Evolutionary conservation across 2,329 filamentous ascomycete species (phyloP).

Genomic region (Trichophyton equinum): DNA sequence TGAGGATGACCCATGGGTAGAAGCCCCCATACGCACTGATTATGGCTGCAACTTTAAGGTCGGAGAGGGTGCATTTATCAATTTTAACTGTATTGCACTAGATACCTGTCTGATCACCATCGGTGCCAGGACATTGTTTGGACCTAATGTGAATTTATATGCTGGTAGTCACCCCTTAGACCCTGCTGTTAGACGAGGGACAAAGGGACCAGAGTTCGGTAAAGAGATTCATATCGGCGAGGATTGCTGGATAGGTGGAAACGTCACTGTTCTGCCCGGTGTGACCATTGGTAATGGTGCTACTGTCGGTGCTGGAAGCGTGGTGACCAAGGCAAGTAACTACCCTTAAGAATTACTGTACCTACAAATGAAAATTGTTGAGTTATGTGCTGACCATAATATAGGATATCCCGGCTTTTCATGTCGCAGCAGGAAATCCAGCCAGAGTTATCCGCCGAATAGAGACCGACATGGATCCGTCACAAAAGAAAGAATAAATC

Average conservation of each 20-base stretch:
- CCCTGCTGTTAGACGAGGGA: constrained; percentile 60
- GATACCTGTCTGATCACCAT: constrained; percentile 66
- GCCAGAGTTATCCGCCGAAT: constrained; percentile 29
- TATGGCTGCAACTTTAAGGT: constrained; percentile 65
- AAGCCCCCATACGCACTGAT: constrained; percentile 57
- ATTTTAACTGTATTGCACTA: constrained; percentile 60
- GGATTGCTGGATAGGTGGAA: constrained; percentile 70
- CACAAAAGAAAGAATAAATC: neutral
- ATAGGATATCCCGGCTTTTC: constrained; percentile 32
- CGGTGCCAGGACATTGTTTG: constrained; percentile 64
- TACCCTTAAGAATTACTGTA: neutral
- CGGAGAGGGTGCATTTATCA: constrained; percentile 62
- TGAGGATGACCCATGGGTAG: constrained; percentile 54
- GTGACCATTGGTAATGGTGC: constrained; percentile 64
- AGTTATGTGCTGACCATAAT: neutral
- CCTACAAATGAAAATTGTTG: neutral
- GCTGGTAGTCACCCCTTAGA: constrained; percentile 66
- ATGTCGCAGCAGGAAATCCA: constrained; percentile 32
- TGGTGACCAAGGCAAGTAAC: constrained; percentile 56
- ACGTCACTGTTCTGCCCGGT: constrained; percentile 58
- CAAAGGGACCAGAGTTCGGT: constrained; percentile 60
- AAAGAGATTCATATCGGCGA: constrained; percentile 62
- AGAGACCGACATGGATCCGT: constrained; percentile 24
- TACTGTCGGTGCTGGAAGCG: constrained; percentile 66
- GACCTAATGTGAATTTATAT: constrained; percentile 66